Conservation (phyloP, 352 stramenopile genomes). For the Globisporangium iwayamae region DNA sequence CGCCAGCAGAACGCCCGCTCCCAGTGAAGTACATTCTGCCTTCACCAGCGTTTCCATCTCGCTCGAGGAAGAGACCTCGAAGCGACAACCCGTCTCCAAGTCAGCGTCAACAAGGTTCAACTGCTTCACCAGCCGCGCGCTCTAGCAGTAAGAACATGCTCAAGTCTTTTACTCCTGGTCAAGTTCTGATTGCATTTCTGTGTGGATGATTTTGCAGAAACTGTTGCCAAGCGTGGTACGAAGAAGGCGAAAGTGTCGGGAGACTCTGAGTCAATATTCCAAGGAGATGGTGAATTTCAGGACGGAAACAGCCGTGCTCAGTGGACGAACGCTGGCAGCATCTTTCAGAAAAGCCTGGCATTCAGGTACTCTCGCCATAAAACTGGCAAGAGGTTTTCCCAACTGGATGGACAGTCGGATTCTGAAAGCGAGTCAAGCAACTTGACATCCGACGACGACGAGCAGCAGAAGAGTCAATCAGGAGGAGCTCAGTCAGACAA, state of each 20-base stretch:
- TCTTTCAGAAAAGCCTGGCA: slow-evolving; percentile 36
- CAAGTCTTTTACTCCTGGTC: not conserved
- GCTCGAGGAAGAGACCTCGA: slow-evolving; percentile 66
- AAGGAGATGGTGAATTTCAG: slow-evolving; percentile 46
- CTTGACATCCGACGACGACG: slow-evolving; percentile 48
- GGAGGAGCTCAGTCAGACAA: slow-evolving; percentile 26
- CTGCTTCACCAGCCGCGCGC: not conserved
- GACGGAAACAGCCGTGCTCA: slow-evolving; percentile 1
- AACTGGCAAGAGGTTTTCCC: slow-evolving; percentile 20
- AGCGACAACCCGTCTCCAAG: slow-evolving; percentile 35
- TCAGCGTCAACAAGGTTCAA: slow-evolving; percentile 22
- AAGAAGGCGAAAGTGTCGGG: slow-evolving; percentile 26
- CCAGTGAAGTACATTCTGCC: slow-evolving; percentile 67
- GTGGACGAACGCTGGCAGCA: slow-evolving; percentile 10
- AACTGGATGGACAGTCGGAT: slow-evolving; percentile 58
- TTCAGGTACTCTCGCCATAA: slow-evolving; percentile 26
- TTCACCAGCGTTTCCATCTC: slow-evolving; percentile 69
- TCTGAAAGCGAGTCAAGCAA: slow-evolving; percentile 51
- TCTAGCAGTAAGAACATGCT: slow-evolving; percentile 1
- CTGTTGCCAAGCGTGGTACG: slow-evolving; percentile 7
- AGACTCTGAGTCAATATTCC: slow-evolving; percentile 28
- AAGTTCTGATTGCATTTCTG: not conserved
- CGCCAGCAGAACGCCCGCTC: slow-evolving; percentile 49
- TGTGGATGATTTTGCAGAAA: slow-evolving; percentile 4
- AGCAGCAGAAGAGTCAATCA: slow-evolving; percentile 31